Percentiles rank a stretch among this genome's conserved stretches.
These are phyloP conservation scores for Paramecium bursaria DNA, from an alignment of 73 alveolate genomes.

Conservation along the genomic window DNA sequence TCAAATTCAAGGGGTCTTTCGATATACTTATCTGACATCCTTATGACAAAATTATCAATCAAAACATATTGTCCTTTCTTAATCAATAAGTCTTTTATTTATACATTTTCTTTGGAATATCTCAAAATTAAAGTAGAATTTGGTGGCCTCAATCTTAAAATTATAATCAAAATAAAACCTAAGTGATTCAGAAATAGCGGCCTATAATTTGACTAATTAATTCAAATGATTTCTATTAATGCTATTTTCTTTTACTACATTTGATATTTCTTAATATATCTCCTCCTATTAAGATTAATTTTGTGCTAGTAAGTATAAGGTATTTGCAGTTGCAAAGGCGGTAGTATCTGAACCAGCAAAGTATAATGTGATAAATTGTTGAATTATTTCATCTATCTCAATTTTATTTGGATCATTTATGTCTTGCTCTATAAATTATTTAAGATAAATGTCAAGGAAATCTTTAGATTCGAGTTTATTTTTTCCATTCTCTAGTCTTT, in stretches of 20 bases:
- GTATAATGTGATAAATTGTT: constrained; percentile 15
- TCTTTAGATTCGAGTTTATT: neutral
- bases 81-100: neutral
- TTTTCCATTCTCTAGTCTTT: neutral
- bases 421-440: neutral
- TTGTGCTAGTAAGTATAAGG: constrained; percentile 10
- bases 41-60: neutral
- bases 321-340: neutral
- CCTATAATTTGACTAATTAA: constrained; percentile 16
- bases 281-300: neutral
- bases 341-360: constrained; percentile 62
- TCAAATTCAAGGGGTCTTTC: constrained; percentile 17
- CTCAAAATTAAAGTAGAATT: neutral
- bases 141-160: constrained; percentile 14
- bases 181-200: constrained; percentile 20
- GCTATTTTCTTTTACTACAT: neutral
- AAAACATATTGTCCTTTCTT: too few species aligned
- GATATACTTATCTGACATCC: constrained; percentile 18
- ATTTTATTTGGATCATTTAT: neutral
- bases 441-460: neutral
- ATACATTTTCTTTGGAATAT: neutral
- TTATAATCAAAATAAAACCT: too few species aligned
- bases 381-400: neutral
- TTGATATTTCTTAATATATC: neutral
- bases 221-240: neutral